Percentiles rank a stretch among this genome's conserved stretches.
These are phyloP conservation scores for Xylaria sp. DNA, from an alignment of 2,329 filamentous ascomycete species.

Conservation along the genomic window DNA sequence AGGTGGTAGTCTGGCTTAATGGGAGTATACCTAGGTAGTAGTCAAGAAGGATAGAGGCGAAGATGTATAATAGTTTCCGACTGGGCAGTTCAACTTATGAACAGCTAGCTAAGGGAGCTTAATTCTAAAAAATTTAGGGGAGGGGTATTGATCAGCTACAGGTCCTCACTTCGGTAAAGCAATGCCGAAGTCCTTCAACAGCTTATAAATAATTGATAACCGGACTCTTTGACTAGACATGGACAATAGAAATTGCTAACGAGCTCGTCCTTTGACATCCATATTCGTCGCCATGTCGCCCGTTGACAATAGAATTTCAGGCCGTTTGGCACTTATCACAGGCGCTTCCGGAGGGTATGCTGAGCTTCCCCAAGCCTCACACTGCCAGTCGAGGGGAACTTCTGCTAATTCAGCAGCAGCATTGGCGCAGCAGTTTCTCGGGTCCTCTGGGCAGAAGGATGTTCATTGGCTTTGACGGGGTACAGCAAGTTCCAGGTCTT, in stretches of 20 bases:
- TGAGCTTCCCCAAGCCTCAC: background rate
- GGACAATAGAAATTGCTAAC: background rate
- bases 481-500: conserved; percentile 46
- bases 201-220: background rate
- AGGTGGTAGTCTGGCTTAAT: background rate
- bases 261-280: background rate
- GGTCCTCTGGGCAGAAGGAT: conserved; percentile 50
- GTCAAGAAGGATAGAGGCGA: background rate
- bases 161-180: conserved; percentile 12
- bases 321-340: conserved; percentile 52
- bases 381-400: background rate
- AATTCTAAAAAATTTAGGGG: background rate
- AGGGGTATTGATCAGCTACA: conserved; percentile 14
- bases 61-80: background rate
- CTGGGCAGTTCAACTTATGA: background rate
- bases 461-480: conserved; percentile 51
- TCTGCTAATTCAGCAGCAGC: conserved; percentile 38
- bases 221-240: conserved; percentile 20
- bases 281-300: conserved; percentile 40
- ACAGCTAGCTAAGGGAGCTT: background rate
- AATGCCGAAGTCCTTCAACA: background rate
- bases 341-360: conserved; percentile 52
- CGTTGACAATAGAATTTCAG: conserved; percentile 50
- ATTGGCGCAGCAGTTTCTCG: conserved; percentile 52
- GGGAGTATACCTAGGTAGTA: background rate